Conservation (phyloP, 129 eudicot genomes). For the Chrysanthemum seticuspe region DNA sequence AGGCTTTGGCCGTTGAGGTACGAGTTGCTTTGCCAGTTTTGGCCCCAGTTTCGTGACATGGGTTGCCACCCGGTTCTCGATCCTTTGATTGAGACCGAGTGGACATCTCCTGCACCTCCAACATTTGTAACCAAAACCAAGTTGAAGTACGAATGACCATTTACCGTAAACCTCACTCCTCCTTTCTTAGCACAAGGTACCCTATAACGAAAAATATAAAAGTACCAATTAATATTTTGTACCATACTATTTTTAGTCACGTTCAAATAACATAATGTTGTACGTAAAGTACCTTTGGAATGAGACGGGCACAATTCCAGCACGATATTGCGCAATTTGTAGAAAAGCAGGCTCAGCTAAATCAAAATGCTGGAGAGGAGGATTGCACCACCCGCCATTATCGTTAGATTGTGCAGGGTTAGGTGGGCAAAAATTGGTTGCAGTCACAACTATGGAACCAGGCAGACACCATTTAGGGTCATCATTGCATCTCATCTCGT, state of each 20-base stretch:
- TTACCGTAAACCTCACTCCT: slow-evolving; percentile 78
- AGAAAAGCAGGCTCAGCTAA: slow-evolving; percentile 80
- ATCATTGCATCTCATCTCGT: slow-evolving; percentile 57
- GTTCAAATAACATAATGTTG: background rate
- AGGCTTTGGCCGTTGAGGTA: slow-evolving; percentile 68
- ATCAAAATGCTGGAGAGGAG: slow-evolving; percentile 88
- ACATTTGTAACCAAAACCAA: slow-evolving; percentile 73
- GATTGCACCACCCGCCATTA: slow-evolving; percentile 94
- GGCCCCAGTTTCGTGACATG: slow-evolving; percentile 88
- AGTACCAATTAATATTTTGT: background rate
- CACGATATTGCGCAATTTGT: slow-evolving; percentile 77
- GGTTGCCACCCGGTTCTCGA: slow-evolving; percentile 73
- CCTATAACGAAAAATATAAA: slow-evolving; percentile 27
- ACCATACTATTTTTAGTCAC: background rate
- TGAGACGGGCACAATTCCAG: slow-evolving; percentile 82
- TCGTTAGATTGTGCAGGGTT: slow-evolving; percentile 62
- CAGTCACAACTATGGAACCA: slow-evolving; percentile 65
- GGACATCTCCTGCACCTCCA: slow-evolving; percentile 84
- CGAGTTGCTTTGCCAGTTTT: slow-evolving; percentile 87
- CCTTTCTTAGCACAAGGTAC: slow-evolving; percentile 76
- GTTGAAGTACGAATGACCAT: slow-evolving; percentile 84
- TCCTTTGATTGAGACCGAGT: slow-evolving; percentile 70
- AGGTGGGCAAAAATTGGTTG: slow-evolving; percentile 87
- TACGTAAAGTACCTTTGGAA: slow-evolving; percentile 50
- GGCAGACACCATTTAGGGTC: slow-evolving; percentile 68